A percentile compares a stretch with the other conserved stretches of the same genome.
Conservation (phyloP, 441 rosid genomes). For the Populus tomentosa region DNA sequence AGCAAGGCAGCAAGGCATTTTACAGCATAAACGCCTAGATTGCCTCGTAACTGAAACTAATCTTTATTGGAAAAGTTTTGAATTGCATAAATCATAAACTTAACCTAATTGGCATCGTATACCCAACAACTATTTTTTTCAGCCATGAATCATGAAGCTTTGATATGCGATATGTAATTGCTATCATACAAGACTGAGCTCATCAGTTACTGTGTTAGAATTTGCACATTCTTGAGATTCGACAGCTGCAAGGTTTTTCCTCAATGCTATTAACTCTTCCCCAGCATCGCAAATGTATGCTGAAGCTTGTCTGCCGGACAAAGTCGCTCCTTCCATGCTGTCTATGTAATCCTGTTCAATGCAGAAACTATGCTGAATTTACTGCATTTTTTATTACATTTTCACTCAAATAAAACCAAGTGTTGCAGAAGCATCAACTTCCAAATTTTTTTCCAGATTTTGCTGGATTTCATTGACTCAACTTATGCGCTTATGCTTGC, state of each 20-base stretch:
- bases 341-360: conserved; percentile 84
- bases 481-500: too few species aligned
- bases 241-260: conserved; percentile 43
- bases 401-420: not conserved
- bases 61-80: too few species aligned
- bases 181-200: conserved; percentile 60
- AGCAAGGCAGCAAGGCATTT: too few species aligned
- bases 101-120: too few species aligned
- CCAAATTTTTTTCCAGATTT: too few species aligned
- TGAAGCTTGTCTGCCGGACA: too few species aligned
- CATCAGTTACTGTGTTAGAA: conserved; percentile 32
- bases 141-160: not conserved
- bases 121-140: not conserved
- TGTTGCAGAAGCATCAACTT: too few species aligned
- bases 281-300: conserved; percentile 51
- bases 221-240: conserved; percentile 29
- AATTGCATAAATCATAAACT: not conserved
- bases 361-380: not conserved
- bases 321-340: conserved; percentile 90
- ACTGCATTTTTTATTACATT: not conserved
- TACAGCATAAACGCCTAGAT: too few species aligned
- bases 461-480: too few species aligned
- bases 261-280: conserved; percentile 65
- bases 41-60: too few species aligned
- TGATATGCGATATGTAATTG: not conserved